Percentiles rank a stretch among this genome's conserved stretches.
Evolutionary conservation across 768 basidiomycete species (phyloP).

Genomic region (Rhodocollybia butyracea): DNA sequence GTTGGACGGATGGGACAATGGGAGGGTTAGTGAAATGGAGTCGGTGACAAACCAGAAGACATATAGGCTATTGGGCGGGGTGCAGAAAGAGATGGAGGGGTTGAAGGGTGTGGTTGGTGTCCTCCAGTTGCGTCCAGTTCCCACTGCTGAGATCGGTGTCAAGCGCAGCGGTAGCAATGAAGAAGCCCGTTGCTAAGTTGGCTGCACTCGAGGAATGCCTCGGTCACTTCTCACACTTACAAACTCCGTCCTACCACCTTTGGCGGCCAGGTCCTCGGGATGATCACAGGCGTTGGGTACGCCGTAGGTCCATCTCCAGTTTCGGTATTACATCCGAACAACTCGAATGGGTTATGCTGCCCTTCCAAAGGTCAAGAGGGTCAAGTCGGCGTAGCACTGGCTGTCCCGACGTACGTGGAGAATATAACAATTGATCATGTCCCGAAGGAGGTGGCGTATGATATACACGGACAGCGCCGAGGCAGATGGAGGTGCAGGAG

Average conservation of each 20-base stretch:
- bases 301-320: constrained; percentile 79
- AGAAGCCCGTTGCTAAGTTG: constrained; percentile 52
- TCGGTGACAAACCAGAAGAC: constrained; percentile 26
- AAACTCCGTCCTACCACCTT: constrained; percentile 56
- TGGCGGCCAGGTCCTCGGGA: constrained; percentile 44
- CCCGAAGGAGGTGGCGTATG: constrained; percentile 75
- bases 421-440: constrained; percentile 89
- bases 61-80: constrained; percentile 37
- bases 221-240: constrained; percentile 75
- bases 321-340: constrained; percentile 84
- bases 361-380: constrained; percentile 79
- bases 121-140: constrained; percentile 18
- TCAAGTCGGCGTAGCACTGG: constrained; percentile 79
- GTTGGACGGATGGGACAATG: not conserved
- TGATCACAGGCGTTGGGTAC: constrained; percentile 56
- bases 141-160: not conserved
- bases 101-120: constrained; percentile 41
- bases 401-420: constrained; percentile 68
- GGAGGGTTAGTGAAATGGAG: not conserved
- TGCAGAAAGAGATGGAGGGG: constrained; percentile 55
- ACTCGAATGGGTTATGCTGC: constrained; percentile 88
- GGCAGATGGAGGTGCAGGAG: constrained; percentile 89
- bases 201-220: constrained; percentile 63
- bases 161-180: constrained; percentile 38
- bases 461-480: constrained; percentile 65